Evolutionary conservation across 2,329 filamentous ascomycete species (phyloP).

Genomic region (Colletotrichum eleusines): DNA sequence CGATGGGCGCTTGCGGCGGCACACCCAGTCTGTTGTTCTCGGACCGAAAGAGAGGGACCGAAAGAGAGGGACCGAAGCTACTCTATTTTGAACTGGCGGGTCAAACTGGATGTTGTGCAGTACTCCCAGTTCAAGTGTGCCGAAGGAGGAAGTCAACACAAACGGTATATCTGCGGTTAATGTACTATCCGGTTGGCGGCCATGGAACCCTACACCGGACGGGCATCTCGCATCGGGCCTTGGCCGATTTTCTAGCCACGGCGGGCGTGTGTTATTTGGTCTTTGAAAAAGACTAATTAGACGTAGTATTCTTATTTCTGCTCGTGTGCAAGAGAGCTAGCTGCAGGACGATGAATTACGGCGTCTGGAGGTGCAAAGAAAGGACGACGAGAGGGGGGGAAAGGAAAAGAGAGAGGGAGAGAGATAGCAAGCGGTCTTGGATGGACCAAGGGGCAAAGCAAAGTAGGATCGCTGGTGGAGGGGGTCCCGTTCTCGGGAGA

Average conservation of each 20-base stretch:
- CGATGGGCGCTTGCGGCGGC: slow-evolving; percentile 25
- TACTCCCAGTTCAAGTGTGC: slow-evolving; percentile 23
- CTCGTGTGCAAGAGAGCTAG: background rate
- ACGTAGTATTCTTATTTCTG: background rate
- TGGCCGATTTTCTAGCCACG: slow-evolving; percentile 16
- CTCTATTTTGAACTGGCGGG: slow-evolving; percentile 14
- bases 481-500: slow-evolving; percentile 23
- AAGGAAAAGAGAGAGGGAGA: background rate
- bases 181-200: slow-evolving; percentile 18
- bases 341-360: slow-evolving; percentile 1
- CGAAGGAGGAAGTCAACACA: background rate
- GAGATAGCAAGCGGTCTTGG: slow-evolving; percentile 10
- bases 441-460: background rate
- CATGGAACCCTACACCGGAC: slow-evolving; percentile 21
- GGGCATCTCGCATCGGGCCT: slow-evolving; percentile 32
- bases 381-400: too few species aligned
- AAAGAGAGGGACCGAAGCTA: slow-evolving; percentile 12
- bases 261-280: background rate
- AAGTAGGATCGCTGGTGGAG: slow-evolving; percentile 10
- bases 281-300: background rate
- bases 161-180: slow-evolving; percentile 10
- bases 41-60: slow-evolving; percentile 20
- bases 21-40: slow-evolving; percentile 27
- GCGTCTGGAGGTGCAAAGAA: slow-evolving; percentile 6
- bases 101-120: slow-evolving; percentile 13